Evolutionary conservation across 2,329 filamentous ascomycete species (phyloP).

Genomic region (Ceratocystis colombiana): DNA sequence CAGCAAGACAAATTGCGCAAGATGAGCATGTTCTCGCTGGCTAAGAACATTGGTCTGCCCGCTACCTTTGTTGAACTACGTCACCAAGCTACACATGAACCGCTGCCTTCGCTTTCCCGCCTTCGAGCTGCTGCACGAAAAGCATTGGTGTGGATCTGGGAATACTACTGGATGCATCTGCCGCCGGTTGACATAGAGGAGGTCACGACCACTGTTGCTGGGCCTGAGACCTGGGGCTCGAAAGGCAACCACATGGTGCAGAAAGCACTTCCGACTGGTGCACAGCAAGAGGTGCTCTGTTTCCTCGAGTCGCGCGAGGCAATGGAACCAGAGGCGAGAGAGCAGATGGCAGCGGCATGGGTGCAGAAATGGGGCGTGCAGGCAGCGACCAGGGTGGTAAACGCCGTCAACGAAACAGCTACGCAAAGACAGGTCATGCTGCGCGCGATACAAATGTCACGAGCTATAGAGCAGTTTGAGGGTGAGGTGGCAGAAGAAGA

Average conservation of each 20-base stretch:
- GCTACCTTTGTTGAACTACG: slow-evolving; percentile 78
- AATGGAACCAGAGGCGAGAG: slow-evolving; percentile 29
- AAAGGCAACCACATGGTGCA: background rate
- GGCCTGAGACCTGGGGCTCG: background rate
- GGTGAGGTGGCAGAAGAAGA: background rate
- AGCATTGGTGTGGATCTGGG: slow-evolving; percentile 77
- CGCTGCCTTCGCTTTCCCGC: slow-evolving; percentile 64
- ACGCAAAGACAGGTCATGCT: slow-evolving; percentile 38
- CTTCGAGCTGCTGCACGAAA: slow-evolving; percentile 59
- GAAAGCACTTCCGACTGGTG: slow-evolving; percentile 5
- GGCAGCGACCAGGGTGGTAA: slow-evolving; percentile 34
- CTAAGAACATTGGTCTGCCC: slow-evolving; percentile 57
- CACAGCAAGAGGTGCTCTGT: slow-evolving; percentile 9
- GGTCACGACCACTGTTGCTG: background rate
- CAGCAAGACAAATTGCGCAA: slow-evolving; percentile 58
- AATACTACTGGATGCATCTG: slow-evolving; percentile 67
- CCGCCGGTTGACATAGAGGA: slow-evolving; percentile 27
- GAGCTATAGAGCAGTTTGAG: slow-evolving; percentile 34
- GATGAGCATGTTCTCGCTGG: slow-evolving; percentile 63
- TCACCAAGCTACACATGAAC: slow-evolving; percentile 84
- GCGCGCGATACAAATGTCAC: slow-evolving; percentile 38
- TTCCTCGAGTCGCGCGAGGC: slow-evolving; percentile 16
- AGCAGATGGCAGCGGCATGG: slow-evolving; percentile 29
- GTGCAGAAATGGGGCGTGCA: slow-evolving; percentile 32
- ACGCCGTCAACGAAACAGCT: slow-evolving; percentile 34